A percentile compares a stretch with the other conserved stretches of the same genome.
Evolutionary conservation across 2,329 filamentous ascomycete species (phyloP).

Genomic region (Rhinocladiella similis): DNA sequence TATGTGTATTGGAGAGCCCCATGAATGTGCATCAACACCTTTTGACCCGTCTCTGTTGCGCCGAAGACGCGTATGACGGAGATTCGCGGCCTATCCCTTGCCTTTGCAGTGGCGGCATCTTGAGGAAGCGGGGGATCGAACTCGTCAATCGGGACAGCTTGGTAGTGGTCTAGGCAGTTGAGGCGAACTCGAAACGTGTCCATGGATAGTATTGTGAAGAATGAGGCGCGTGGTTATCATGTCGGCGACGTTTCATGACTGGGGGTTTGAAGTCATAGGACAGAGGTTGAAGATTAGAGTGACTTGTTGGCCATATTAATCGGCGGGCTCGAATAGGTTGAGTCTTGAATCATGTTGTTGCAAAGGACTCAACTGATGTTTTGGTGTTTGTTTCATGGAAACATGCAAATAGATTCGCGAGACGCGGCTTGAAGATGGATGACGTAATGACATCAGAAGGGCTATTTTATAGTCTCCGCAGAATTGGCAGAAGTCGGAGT

Average conservation of each 20-base stretch:
- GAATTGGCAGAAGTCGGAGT: too few species aligned
- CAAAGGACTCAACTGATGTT: too few species aligned
- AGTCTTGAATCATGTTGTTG: too few species aligned
- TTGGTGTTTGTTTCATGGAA: too few species aligned
- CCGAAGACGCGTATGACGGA: constrained; percentile 91
- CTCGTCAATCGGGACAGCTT: constrained; percentile 67
- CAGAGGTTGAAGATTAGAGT: too few species aligned
- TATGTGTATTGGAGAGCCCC: constrained; percentile 96
- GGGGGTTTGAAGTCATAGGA: too few species aligned
- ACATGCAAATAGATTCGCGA: too few species aligned
- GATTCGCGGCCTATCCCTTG: constrained; percentile 67
- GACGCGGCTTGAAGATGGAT: too few species aligned
- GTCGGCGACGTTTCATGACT: constrained; percentile 8
- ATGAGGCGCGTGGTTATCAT: constrained; percentile 18
- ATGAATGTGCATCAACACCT: constrained; percentile 93
- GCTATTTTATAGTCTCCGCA: too few species aligned
- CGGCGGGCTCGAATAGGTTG: too few species aligned
- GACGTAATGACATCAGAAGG: too few species aligned
- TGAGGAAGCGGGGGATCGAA: constrained; percentile 79
- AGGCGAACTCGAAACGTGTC: constrained; percentile 85
- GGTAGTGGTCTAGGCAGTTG: constrained; percentile 96
- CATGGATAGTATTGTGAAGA: constrained; percentile 43
- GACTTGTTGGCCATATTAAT: too few species aligned
- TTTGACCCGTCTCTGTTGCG: constrained; percentile 89
- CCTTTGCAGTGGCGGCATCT: constrained; percentile 50